Evolutionary conservation across 2,329 filamentous ascomycete genomes (phyloP).

Genomic region (Fusarium falciforme): DNA sequence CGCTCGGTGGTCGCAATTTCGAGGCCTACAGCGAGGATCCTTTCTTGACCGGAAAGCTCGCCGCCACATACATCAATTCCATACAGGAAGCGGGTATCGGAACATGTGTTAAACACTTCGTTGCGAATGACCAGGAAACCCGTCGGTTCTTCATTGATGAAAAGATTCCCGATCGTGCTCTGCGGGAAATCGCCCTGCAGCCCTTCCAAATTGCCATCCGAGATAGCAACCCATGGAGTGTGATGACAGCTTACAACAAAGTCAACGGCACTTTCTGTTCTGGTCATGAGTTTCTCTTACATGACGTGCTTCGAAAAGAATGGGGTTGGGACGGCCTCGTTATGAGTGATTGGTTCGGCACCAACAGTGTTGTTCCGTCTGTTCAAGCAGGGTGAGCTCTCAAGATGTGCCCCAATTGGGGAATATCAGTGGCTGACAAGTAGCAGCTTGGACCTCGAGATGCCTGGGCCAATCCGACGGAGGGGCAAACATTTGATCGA

Average conservation of each 20-base stretch:
- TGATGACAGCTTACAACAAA: slow-evolving; percentile 59
- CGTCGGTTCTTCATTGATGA: slow-evolving; percentile 27
- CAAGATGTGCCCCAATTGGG: too few species aligned
- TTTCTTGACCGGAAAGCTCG: slow-evolving; percentile 51
- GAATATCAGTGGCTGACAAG: neutral
- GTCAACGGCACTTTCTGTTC: slow-evolving; percentile 57
- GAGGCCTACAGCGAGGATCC: slow-evolving; percentile 56
- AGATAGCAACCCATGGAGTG: slow-evolving; percentile 50
- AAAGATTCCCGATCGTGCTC: slow-evolving; percentile 20
- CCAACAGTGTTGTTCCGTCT: slow-evolving; percentile 41
- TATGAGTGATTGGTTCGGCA: slow-evolving; percentile 59
- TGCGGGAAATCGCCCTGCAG: slow-evolving; percentile 52
- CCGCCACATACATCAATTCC: slow-evolving; percentile 43
- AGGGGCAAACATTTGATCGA: slow-evolving; percentile 26
- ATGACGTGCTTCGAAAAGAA: slow-evolving; percentile 54
- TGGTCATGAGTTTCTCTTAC: slow-evolving; percentile 52
- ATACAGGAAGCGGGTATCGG: slow-evolving; percentile 52
- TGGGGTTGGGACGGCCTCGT: slow-evolving; percentile 58
- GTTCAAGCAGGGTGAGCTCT: slow-evolving; percentile 39
- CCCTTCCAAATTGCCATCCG: slow-evolving; percentile 56
- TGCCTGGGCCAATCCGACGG: slow-evolving; percentile 23
- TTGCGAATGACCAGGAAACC: slow-evolving; percentile 50
- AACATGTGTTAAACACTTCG: slow-evolving; percentile 56
- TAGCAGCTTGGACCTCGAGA: slow-evolving; percentile 21
- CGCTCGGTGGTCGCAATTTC: slow-evolving; percentile 54